phyloP scores from a whole-genome alignment of 2,329 filamentous ascomycete genomes.

The Calcarisporium arbuscula region DNA sequence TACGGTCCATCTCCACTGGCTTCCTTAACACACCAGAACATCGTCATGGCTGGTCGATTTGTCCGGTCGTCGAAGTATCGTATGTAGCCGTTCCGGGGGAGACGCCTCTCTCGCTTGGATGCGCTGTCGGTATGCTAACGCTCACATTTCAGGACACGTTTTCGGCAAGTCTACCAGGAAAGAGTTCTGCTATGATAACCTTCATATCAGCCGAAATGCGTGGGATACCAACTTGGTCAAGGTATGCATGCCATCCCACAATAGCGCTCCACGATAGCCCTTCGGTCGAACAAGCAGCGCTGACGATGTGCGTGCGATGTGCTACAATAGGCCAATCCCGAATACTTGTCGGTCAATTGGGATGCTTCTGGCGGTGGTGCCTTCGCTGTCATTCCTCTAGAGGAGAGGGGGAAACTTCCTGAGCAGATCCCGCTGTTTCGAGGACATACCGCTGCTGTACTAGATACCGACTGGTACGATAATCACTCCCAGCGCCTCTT shows the following conservation, averaged over 20 bases:
- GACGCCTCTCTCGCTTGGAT: conserved; percentile 16
- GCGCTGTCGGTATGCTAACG: conserved; percentile 21
- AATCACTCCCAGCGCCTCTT: neutral
- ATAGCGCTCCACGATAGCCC: neutral
- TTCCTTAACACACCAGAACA: too few relatives aligned
- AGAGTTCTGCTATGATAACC: conserved; percentile 97
- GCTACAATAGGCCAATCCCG: conserved; percentile 71
- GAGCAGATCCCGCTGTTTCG: conserved; percentile 93
- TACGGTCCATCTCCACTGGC: too few relatives aligned
- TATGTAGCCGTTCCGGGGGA: conserved; percentile 35
- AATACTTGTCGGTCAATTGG: conserved; percentile 98
- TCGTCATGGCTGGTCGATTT: conserved; percentile 56
- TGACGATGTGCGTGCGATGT: conserved; percentile 10
- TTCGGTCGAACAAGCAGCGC: conserved; percentile 4
- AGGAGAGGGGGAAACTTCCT: conserved; percentile 83
- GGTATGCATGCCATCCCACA: conserved; percentile 47
- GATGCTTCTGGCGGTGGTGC: conserved; percentile 92
- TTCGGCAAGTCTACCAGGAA: conserved; percentile 94
- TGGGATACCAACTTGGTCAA: conserved; percentile 99
- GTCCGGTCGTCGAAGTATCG: conserved; percentile 64
- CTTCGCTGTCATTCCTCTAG: conserved; percentile 89
- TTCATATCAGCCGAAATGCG: conserved; percentile 94
- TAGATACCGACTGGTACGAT: conserved; percentile 89
- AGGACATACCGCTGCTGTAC: conserved; percentile 88
- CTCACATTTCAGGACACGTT: conserved; percentile 69